Percentiles rank a stretch among this genome's conserved stretches.
Evolutionary conservation across 495 filamentous ascomycete species (phyloP).

Genomic region (Aspergillus taichungensis): DNA sequence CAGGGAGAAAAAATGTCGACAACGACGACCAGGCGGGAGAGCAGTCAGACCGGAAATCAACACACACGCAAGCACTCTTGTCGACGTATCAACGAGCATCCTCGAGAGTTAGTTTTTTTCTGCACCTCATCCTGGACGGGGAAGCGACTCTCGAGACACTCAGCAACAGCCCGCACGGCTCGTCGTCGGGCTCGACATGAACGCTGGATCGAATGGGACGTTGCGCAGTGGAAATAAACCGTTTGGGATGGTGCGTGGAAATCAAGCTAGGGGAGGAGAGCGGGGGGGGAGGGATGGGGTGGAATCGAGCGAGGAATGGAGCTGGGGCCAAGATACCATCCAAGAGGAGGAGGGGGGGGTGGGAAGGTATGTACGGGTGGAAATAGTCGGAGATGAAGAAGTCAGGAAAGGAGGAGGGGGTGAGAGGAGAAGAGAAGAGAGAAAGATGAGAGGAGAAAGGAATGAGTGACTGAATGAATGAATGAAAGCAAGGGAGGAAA

Average conservation of each 20-base stretch:
- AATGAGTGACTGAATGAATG: not conserved
- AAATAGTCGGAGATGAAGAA: constrained; percentile 14
- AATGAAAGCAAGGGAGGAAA: constrained; percentile 27
- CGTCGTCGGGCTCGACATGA: constrained; percentile 20
- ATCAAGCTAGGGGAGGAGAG: constrained; percentile 2
- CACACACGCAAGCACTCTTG: constrained; percentile 17
- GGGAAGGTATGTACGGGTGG: constrained; percentile 20
- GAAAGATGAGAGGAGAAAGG: no score
- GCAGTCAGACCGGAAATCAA: constrained; percentile 14
- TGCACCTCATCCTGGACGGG: constrained; percentile 42
- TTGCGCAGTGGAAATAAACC: not conserved
- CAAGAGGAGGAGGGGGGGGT: constrained; percentile 3
- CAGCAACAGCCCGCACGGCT: constrained; percentile 17
- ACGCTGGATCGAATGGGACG: constrained; percentile 11
- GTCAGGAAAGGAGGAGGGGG: no score
- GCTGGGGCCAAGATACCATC: no score
- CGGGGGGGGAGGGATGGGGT: constrained; percentile 8
- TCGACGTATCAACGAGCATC: constrained; percentile 35
- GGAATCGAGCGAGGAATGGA: not conserved
- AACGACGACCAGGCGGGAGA: not conserved
- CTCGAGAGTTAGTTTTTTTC: constrained; percentile 38
- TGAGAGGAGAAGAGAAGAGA: no score
- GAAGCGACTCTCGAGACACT: constrained; percentile 15
- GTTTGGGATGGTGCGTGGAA: constrained; percentile 1
- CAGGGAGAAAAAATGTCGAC: no score